Conservation (phyloP, 2,329 filamentous ascomycete genomes). For the Proliferodiscus dingleyae region DNA sequence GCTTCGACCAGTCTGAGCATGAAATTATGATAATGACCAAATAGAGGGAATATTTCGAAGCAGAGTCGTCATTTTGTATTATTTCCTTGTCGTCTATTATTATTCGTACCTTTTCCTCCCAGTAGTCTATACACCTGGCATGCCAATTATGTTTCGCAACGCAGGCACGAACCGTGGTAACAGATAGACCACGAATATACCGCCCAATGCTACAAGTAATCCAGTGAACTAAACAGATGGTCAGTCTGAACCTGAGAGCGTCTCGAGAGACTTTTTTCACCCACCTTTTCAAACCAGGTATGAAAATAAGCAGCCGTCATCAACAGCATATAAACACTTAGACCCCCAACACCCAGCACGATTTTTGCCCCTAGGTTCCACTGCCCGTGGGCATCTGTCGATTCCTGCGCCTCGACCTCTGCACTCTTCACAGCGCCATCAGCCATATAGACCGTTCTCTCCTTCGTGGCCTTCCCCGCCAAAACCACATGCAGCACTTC, state of each 20-base stretch:
- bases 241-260: background rate
- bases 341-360: slow-evolving; percentile 56
- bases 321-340: slow-evolving; percentile 92
- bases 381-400: slow-evolving; percentile 12
- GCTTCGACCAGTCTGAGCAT: too few relatives aligned
- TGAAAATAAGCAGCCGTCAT: slow-evolving; percentile 99
- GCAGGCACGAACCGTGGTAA: slow-evolving; percentile 40
- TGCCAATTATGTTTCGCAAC: slow-evolving; percentile 43
- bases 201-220: slow-evolving; percentile 41
- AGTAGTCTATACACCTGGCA: slow-evolving; percentile 34
- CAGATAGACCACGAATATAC: slow-evolving; percentile 47
- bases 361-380: slow-evolving; percentile 50
- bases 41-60: too few relatives aligned
- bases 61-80: too few relatives aligned
- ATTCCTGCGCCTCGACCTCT: slow-evolving; percentile 39
- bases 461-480: slow-evolving; percentile 40
- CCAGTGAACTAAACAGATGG: slow-evolving; percentile 38
- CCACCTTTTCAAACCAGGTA: slow-evolving; percentile 94
- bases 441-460: slow-evolving; percentile 58
- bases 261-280: slow-evolving; percentile 20
- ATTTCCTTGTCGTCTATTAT: too few relatives aligned
- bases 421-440: slow-evolving; percentile 63
- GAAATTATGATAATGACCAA: too few relatives aligned
- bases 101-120: too few relatives aligned
- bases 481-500: slow-evolving; percentile 66